phyloP scores from a whole-genome alignment of 495 filamentous ascomycete genomes.

The Aspergillus biplanus region DNA sequence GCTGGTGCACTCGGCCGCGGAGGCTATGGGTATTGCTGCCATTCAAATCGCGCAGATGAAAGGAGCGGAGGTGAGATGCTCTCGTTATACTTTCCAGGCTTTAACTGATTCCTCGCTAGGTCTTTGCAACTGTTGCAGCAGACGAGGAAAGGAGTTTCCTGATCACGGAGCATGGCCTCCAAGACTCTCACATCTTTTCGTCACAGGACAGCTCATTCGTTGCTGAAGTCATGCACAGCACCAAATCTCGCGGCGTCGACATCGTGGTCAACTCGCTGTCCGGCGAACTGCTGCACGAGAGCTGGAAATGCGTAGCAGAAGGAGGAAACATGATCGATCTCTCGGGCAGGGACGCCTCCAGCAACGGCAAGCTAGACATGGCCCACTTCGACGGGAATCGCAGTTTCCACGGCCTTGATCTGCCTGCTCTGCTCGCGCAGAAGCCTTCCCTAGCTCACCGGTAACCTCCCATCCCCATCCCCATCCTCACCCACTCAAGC shows the following conservation, averaged over 20 bases:
- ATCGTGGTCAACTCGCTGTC: slow-evolving; percentile 56
- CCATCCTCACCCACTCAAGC: background rate
- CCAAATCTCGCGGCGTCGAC: slow-evolving; percentile 51
- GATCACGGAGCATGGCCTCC: slow-evolving; percentile 35
- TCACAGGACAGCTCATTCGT: slow-evolving; percentile 51
- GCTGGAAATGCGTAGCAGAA: slow-evolving; percentile 56
- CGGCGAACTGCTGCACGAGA: slow-evolving; percentile 48
- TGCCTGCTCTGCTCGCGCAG: background rate
- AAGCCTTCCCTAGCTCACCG: background rate
- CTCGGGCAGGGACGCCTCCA: slow-evolving; percentile 27
- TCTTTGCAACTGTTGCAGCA: slow-evolving; percentile 53
- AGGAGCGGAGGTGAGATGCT: slow-evolving; percentile 13
- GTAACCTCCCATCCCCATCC: background rate
- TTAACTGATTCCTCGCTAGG: slow-evolving; percentile 6
- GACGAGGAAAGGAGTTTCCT: slow-evolving; percentile 45
- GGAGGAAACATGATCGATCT: slow-evolving; percentile 59
- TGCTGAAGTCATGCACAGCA: slow-evolving; percentile 48
- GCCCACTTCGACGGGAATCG: slow-evolving; percentile 43
- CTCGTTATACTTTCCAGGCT: background rate
- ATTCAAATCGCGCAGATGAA: slow-evolving; percentile 27
- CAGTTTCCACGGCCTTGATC: slow-evolving; percentile 31
- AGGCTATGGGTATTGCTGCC: slow-evolving; percentile 33
- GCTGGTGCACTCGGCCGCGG: slow-evolving; percentile 34
- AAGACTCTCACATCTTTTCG: slow-evolving; percentile 50
- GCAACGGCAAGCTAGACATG: slow-evolving; percentile 29